Conservation (phyloP, 108 stramenopile species). For the Schizochytrium sp. region DNA sequence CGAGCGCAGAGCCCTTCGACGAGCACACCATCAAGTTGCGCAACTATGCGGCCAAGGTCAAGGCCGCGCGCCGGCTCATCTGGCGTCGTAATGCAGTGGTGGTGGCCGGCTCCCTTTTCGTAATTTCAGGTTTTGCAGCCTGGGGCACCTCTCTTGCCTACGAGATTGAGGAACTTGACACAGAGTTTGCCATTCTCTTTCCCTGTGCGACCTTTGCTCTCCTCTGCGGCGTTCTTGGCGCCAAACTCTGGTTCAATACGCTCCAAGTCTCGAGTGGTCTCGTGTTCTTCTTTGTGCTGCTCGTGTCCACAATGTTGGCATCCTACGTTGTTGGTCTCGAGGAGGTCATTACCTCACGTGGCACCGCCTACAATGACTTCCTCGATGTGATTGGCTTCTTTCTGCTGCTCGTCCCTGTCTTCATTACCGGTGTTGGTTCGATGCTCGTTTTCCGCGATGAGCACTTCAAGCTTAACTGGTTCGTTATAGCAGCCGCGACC, state of each 20-base stretch:
- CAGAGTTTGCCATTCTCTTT: background rate
- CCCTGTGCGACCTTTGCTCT: background rate
- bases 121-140: background rate
- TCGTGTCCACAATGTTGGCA: background rate
- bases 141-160: background rate
- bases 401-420: background rate
- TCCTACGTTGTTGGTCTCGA: background rate
- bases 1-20: background rate
- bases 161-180: background rate
- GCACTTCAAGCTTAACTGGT: background rate
- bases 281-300: background rate
- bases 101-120: background rate
- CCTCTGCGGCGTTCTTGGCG: background rate
- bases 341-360: background rate
- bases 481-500: background rate
- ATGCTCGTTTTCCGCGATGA: background rate
- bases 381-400: background rate
- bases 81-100: background rate
- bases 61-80: background rate
- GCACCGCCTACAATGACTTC: background rate
- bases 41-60: background rate
- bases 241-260: conserved; percentile 1
- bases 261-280: background rate
- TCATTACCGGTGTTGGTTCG: background rate
- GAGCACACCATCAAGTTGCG: background rate